These are phyloP conservation scores for Linanthus parryae DNA, from an alignment of 148 eudicot species.

Conservation along the genomic window DNA sequence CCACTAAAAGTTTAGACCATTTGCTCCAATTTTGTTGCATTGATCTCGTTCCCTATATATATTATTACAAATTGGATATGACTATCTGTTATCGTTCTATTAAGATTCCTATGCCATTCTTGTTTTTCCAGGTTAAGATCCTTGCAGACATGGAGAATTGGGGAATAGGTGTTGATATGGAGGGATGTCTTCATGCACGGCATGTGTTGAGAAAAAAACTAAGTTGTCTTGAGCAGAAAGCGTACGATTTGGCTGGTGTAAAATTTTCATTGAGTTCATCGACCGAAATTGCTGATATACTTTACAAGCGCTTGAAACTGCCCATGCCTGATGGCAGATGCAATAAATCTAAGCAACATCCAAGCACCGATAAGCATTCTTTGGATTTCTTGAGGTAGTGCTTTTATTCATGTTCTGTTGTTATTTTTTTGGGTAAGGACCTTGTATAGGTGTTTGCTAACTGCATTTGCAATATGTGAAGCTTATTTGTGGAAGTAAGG, in stretches of 20 bases:
- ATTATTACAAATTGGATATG: no score
- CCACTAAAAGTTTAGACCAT: no score
- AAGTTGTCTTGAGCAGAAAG: conserved; percentile 80
- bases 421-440: no score
- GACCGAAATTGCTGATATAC: conserved; percentile 94
- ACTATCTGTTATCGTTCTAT: no score
- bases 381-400: conserved; percentile 77
- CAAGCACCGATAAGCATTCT: conserved; percentile 93
- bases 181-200: conserved; percentile 82
- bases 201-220: conserved; percentile 72
- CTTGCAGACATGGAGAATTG: conserved; percentile 92
- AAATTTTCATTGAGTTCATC: conserved; percentile 78
- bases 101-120: no score
- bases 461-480: no score
- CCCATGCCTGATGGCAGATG: conserved; percentile 77
- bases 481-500: no score
- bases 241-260: conserved; percentile 81
- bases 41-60: no score
- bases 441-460: no score
- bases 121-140: conserved; percentile 58
- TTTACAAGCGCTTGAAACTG: conserved; percentile 79
- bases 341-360: conserved; percentile 70
- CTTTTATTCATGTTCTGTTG: not conserved
- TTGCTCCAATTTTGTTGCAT: no score
- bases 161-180: conserved; percentile 98